Base-by-base conservation (phyloP, 2,329 filamentous ascomycete genomes). In the Colletotrichum salicis region DNA sequence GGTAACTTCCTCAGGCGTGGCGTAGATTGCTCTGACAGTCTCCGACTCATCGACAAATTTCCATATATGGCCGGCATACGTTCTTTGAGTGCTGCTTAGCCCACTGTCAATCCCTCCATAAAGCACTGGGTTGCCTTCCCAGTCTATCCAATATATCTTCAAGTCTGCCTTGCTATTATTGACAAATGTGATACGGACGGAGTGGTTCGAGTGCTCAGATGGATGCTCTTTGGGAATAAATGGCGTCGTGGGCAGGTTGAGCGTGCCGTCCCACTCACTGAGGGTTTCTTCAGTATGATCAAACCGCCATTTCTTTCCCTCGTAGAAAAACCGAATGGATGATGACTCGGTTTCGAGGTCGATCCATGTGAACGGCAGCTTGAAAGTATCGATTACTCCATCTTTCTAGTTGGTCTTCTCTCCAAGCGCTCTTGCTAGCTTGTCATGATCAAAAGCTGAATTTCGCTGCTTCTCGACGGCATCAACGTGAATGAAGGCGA, bases 351-450 rank as follows among this genome's bases (percentile, higher is more conserved):
- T 45, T 1, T 55, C 62, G 1, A 74, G 55, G 19, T 79, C 73
- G 11, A 79, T 75, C 72, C 74, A 78, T 2, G 64, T 67, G 35
- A 79, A 75, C 3, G 77, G 75, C 4, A 78, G 67, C 12, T 71
- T 41, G 15, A 67, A 19, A 7, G 65, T 52, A 12, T 75, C 64
- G 12, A 74, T 37, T 0, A 59, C 33, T 24, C 73, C 41, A 3
- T 58, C 54, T 11, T 73, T 75, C 22, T 52, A 7, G 13, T 10
- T 7, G 33, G 5, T 27, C 8, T 37, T 4, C 7, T 37, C 4
- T 22, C 15, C 37, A 1, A 79, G 64, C 15, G 57, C 73, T 4
- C 64, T 31, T 5, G 76, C 78, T 3, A 79, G 67, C 13, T 55
- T 31, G 2, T 64, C 64, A 24, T 79, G 78, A 5, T 78, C 72